Percentiles rank a stretch among this genome's conserved stretches.
These are phyloP conservation scores for Sonneratia caseolaris DNA, from an alignment of 345 rosid genomes.

Conservation along the genomic window DNA sequence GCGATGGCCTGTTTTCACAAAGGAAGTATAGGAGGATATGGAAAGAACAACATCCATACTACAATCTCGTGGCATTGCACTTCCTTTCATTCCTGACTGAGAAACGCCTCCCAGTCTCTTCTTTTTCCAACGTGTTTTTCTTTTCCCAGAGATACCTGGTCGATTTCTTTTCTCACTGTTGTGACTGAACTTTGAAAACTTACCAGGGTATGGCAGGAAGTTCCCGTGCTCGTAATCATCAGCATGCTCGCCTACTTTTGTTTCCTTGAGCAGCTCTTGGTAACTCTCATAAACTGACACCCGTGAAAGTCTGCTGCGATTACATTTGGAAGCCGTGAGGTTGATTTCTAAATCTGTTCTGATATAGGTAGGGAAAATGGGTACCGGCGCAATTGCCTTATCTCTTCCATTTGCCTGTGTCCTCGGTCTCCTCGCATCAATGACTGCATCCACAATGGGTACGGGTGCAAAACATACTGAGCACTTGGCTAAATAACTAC, in stretches of 20 bases:
- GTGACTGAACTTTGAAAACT: constrained; percentile 6
- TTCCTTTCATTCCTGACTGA: no score
- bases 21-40: no score
- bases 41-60: no score
- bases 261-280: constrained; percentile 91
- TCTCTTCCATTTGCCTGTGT: constrained; percentile 90
- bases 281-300: constrained; percentile 17
- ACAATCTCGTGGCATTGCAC: no score
- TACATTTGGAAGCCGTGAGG: not conserved
- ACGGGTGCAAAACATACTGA: constrained; percentile 10
- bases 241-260: constrained; percentile 94
- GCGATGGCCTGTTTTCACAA: no score
- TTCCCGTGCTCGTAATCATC: constrained; percentile 66
- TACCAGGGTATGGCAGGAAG: constrained; percentile 86
- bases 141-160: no score
- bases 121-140: no score
- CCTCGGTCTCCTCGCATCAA: constrained; percentile 71
- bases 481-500: not conserved
- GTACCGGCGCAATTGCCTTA: constrained; percentile 74
- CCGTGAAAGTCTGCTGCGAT: not conserved
- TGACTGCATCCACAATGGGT: constrained; percentile 96
- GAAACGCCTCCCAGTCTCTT: no score
- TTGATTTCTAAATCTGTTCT: not conserved
- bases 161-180: not conserved
- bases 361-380: constrained; percentile 65